Evolutionary conservation across 345 rosid species (phyloP).

Genomic region (Punica granatum): DNA sequence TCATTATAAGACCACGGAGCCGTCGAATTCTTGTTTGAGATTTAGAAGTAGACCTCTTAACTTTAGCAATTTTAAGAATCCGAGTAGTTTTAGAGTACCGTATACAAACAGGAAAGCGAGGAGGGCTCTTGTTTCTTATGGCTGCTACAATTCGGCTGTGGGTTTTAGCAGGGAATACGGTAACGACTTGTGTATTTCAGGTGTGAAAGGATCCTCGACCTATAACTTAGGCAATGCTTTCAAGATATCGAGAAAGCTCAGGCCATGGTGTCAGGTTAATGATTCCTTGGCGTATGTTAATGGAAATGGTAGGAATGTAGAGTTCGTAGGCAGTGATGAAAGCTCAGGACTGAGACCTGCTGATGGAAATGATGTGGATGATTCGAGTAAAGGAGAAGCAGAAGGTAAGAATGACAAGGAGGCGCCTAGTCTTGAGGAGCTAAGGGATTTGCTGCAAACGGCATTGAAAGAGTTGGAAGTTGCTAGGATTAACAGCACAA

Average conservation of each 20-base stretch:
- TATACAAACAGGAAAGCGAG: slow-evolving; percentile 19
- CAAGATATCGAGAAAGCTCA: slow-evolving; percentile 23
- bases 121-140: slow-evolving; percentile 17
- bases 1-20: slow-evolving; percentile 21
- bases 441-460: slow-evolving; percentile 50
- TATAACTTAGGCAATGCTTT: slow-evolving; percentile 18
- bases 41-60: slow-evolving; percentile 30
- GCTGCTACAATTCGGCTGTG: slow-evolving; percentile 25
- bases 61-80: slow-evolving; percentile 22
- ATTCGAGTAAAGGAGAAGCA: slow-evolving; percentile 26
- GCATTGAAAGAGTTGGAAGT: slow-evolving; percentile 63
- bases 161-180: slow-evolving; percentile 22
- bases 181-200: slow-evolving; percentile 17
- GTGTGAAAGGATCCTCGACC: slow-evolving; percentile 22
- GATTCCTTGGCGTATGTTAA: slow-evolving; percentile 55
- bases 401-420: slow-evolving; percentile 28
- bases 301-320: slow-evolving; percentile 49
- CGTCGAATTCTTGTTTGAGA: slow-evolving; percentile 19
- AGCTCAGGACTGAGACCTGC: slow-evolving; percentile 15
- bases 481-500: slow-evolving; percentile 63
- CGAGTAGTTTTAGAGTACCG: slow-evolving; percentile 17
- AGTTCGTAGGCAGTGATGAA: slow-evolving; percentile 28
- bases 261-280: slow-evolving; percentile 44
- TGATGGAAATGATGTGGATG: slow-evolving; percentile 22
- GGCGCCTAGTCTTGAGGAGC: slow-evolving; percentile 43